These are phyloP conservation scores for Ogataea polymorpha DNA, from an alignment of 805 yeast species.

Conservation along the genomic window DNA sequence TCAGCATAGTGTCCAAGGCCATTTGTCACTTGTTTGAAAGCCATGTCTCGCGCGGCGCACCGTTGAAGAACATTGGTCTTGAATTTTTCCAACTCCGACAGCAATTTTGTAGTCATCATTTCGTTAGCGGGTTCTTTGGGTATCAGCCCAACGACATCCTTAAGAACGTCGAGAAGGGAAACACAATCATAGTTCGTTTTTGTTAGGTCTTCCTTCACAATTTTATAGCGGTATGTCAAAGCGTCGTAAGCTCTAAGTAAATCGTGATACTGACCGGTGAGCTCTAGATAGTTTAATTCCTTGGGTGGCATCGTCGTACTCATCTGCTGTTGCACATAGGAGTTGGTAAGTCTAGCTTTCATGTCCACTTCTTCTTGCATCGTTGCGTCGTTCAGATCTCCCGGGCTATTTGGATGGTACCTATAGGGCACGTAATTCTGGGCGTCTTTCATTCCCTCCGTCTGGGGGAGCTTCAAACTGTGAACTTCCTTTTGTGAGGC, in stretches of 20 bases:
- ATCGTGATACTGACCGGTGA: slow-evolving; percentile 31
- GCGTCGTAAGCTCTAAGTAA: slow-evolving; percentile 41
- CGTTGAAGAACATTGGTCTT: slow-evolving; percentile 29
- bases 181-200: slow-evolving; percentile 53
- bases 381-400: slow-evolving; percentile 18
- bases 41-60: slow-evolving; percentile 33
- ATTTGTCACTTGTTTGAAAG: slow-evolving; percentile 22
- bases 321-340: slow-evolving; percentile 21
- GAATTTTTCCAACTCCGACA: slow-evolving; percentile 26
- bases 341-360: slow-evolving; percentile 23
- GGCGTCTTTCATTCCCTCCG: slow-evolving; percentile 16
- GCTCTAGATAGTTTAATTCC: slow-evolving; percentile 13
- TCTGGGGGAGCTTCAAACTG: slow-evolving; percentile 22
- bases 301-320: slow-evolving; percentile 17
- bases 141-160: slow-evolving; percentile 20
- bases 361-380: slow-evolving; percentile 24
- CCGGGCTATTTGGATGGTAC: slow-evolving; percentile 22
- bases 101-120: slow-evolving; percentile 7
- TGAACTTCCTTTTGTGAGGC: slow-evolving; percentile 31
- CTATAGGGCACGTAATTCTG: slow-evolving; percentile 28
- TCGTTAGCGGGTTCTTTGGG: slow-evolving; percentile 12
- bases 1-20: slow-evolving; percentile 22
- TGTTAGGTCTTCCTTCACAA: slow-evolving; percentile 45
- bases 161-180: slow-evolving; percentile 42
- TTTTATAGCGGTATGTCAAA: slow-evolving; percentile 45